phyloP scores from a whole-genome alignment of 208 protist genomes.

The Trypanosoma mega region DNA sequence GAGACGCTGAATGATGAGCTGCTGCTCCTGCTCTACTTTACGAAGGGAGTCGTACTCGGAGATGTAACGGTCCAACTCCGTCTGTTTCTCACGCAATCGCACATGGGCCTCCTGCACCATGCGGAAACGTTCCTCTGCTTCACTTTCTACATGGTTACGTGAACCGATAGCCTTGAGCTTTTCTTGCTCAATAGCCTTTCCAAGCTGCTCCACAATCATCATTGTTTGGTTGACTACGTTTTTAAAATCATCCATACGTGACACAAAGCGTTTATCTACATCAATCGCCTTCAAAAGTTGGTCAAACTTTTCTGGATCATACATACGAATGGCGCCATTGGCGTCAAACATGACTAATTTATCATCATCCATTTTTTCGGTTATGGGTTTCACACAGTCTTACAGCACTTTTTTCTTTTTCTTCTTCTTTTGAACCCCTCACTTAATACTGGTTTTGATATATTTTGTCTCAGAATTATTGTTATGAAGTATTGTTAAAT shows the following conservation, averaged over 20 bases:
- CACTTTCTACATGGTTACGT: conserved; percentile 88
- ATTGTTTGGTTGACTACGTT: conserved; percentile 79
- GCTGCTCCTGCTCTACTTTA: conserved; percentile 83
- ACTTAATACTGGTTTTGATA: no score
- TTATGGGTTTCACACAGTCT: no score
- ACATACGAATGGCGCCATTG: conserved; percentile 87
- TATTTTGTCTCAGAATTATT: no score
- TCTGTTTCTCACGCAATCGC: conserved; percentile 84
- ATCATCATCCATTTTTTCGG: conserved; percentile 72
- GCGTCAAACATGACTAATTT: conserved; percentile 89
- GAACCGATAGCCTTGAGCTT: conserved; percentile 86
- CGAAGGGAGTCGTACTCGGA: conserved; percentile 84
- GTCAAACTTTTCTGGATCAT: conserved; percentile 90
- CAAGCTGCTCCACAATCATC: conserved; percentile 73
- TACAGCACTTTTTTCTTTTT: no score
- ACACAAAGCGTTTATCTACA: conserved; percentile 62
- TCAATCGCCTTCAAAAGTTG: conserved; percentile 78
- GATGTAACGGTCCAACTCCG: conserved; percentile 88
- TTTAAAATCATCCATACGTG: conserved; percentile 86
- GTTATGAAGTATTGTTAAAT: no score
- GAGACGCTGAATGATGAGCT: conserved; percentile 74
- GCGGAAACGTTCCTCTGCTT: conserved; percentile 78
- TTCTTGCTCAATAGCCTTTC: conserved; percentile 80
- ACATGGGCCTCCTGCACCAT: conserved; percentile 80
- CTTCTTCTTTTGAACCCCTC: neutral